Evolutionary conservation across 2,329 filamentous ascomycete genomes (phyloP).

Genomic region (Cytospora paraplurivora): DNA sequence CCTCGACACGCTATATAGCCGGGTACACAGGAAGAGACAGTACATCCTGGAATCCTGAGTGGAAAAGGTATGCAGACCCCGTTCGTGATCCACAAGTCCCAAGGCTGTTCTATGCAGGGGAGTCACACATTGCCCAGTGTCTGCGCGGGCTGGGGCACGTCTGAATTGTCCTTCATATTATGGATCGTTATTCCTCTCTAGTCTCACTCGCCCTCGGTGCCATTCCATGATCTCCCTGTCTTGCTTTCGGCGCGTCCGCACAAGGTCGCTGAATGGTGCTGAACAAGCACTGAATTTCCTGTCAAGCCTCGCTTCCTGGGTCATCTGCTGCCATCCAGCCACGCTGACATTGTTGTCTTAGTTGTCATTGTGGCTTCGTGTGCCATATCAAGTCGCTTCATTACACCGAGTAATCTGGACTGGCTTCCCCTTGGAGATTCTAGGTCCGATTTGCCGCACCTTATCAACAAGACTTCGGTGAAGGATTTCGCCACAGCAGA

Average conservation of each 20-base stretch:
- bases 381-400: slow-evolving; percentile 26
- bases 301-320: background rate
- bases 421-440: background rate
- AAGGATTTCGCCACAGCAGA: background rate
- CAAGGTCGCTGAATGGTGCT: background rate
- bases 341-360: slow-evolving; percentile 23
- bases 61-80: slow-evolving; percentile 18
- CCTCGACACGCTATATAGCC: slow-evolving; percentile 2
- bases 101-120: background rate
- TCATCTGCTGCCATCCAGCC: slow-evolving; percentile 6
- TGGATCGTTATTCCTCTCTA: background rate
- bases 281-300: slow-evolving; percentile 10
- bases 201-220: slow-evolving; percentile 27
- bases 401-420: slow-evolving; percentile 12
- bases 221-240: background rate
- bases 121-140: background rate
- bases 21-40: slow-evolving; percentile 1
- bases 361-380: slow-evolving; percentile 11
- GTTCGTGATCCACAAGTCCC: background rate
- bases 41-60: slow-evolving; percentile 10
- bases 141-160: background rate
- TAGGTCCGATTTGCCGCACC: slow-evolving; percentile 14
- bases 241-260: slow-evolving; percentile 3
- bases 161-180: slow-evolving; percentile 3
- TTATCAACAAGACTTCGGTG: background rate